phyloP scores from a whole-genome alignment of 352 stramenopile species.

The Thraustotheca clavata region DNA sequence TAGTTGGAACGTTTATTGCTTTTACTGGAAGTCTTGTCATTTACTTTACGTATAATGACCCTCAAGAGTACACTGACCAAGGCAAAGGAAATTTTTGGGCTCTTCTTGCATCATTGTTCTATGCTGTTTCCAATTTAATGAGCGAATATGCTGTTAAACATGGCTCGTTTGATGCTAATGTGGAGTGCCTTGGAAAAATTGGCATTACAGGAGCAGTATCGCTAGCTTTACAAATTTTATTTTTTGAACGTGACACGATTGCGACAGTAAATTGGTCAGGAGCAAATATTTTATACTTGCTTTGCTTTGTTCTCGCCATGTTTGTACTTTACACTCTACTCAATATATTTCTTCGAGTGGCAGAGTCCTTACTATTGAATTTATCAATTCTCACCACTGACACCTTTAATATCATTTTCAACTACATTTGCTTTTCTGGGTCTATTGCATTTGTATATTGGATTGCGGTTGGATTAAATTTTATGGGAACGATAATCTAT shows the following conservation, averaged over 20 bases:
- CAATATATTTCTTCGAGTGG: constrained; percentile 45
- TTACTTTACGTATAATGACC: constrained; percentile 47
- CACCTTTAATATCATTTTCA: constrained; percentile 48
- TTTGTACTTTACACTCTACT: constrained; percentile 59
- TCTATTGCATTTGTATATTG: constrained; percentile 53
- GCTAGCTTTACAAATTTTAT: constrained; percentile 42
- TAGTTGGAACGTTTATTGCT: constrained; percentile 36
- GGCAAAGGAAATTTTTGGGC: constrained; percentile 48
- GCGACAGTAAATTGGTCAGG: constrained; percentile 38
- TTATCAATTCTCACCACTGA: constrained; percentile 46
- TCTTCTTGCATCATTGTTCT: constrained; percentile 49
- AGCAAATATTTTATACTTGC: constrained; percentile 46
- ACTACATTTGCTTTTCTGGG: constrained; percentile 51
- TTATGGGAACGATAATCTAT: constrained; percentile 46
- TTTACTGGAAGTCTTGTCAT: constrained; percentile 42
- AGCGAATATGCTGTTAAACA: constrained; percentile 59
- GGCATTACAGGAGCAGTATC: constrained; percentile 45
- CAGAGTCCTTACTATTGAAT: constrained; percentile 65
- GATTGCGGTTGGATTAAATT: constrained; percentile 45
- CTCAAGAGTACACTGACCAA: constrained; percentile 27
- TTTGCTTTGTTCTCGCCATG: constrained; percentile 41
- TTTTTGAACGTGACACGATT: constrained; percentile 34
- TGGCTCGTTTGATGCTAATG: constrained; percentile 42
- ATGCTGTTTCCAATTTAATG: constrained; percentile 62
- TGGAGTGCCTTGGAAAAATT: constrained; percentile 47